phyloP scores from a whole-genome alignment of 768 basidiomycete species.

The Tricholoma flavovirens region DNA sequence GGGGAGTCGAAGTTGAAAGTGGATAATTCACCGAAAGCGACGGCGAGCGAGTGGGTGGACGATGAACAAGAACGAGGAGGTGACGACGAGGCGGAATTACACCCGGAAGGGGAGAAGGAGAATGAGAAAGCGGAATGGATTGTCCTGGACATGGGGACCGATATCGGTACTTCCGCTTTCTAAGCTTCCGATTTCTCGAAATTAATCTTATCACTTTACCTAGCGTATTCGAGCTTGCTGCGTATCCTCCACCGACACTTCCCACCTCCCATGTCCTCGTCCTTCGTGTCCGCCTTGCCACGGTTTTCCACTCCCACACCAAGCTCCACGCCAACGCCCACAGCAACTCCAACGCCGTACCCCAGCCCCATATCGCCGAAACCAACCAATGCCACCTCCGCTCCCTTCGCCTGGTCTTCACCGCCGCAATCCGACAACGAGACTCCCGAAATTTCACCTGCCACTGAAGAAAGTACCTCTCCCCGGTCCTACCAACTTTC shows the following conservation, averaged over 20 bases:
- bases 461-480: not conserved
- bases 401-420: not conserved
- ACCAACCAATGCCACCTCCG: not conserved
- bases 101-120: constrained; percentile 6
- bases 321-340: constrained; percentile 17
- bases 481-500: constrained; percentile 8
- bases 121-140: constrained; percentile 41
- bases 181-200: not conserved
- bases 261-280: constrained; percentile 29
- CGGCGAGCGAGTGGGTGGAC: constrained; percentile 10
- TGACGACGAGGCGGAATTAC: constrained; percentile 10
- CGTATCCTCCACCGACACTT: constrained; percentile 47
- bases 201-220: constrained; percentile 1
- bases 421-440: not conserved
- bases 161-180: constrained; percentile 11
- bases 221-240: constrained; percentile 46
- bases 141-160: constrained; percentile 41
- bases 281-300: constrained; percentile 31
- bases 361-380: constrained; percentile 18
- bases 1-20: not conserved
- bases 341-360: constrained; percentile 22
- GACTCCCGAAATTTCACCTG: not conserved
- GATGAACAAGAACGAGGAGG: constrained; percentile 18
- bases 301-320: constrained; percentile 9
- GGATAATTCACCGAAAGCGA: constrained; percentile 7